phyloP scores from a whole-genome alignment of 768 basidiomycete genomes.

The Floccularia luteovirens region DNA sequence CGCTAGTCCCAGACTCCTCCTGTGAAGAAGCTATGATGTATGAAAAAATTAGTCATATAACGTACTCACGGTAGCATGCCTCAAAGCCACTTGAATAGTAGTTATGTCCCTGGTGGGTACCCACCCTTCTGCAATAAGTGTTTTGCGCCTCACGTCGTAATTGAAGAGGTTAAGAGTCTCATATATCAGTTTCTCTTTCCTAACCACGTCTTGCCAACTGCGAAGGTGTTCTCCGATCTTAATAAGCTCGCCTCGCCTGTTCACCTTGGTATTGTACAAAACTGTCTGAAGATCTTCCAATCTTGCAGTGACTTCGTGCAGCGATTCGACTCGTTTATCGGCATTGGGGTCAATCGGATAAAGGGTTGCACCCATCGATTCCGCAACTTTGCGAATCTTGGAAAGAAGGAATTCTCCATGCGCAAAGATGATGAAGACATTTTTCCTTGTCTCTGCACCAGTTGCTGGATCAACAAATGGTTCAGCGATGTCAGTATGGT shows the following conservation, averaged over 20 bases:
- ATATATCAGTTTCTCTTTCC: slow-evolving; percentile 94
- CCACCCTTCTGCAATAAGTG: slow-evolving; percentile 96
- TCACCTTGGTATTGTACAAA: slow-evolving; percentile 83
- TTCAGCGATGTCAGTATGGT: slow-evolving; percentile 90
- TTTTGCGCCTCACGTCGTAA: slow-evolving; percentile 91
- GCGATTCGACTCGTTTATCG: slow-evolving; percentile 85
- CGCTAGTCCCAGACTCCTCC: slow-evolving; percentile 89
- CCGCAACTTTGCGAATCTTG: slow-evolving; percentile 97
- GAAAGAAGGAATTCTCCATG: slow-evolving; percentile 88
- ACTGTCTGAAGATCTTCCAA: slow-evolving; percentile 89
- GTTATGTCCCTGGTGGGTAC: slow-evolving; percentile 90
- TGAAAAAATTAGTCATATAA: slow-evolving; percentile 1
- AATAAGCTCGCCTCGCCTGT: slow-evolving; percentile 73
- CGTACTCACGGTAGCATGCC: slow-evolving; percentile 72
- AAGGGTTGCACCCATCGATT: slow-evolving; percentile 97
- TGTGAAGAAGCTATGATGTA: slow-evolving; percentile 19
- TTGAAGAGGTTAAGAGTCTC: slow-evolving; percentile 94
- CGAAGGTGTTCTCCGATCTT: slow-evolving; percentile 79
- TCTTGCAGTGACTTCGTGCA: slow-evolving; percentile 81
- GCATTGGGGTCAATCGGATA: slow-evolving; percentile 95
- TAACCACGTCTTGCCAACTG: slow-evolving; percentile 90
- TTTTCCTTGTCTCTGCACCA: slow-evolving; percentile 84
- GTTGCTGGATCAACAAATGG: slow-evolving; percentile 87
- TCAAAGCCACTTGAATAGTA: slow-evolving; percentile 77
- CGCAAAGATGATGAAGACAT: slow-evolving; percentile 99